Conservation (phyloP, 306 rosid genomes). For the Rosa chinensis region DNA sequence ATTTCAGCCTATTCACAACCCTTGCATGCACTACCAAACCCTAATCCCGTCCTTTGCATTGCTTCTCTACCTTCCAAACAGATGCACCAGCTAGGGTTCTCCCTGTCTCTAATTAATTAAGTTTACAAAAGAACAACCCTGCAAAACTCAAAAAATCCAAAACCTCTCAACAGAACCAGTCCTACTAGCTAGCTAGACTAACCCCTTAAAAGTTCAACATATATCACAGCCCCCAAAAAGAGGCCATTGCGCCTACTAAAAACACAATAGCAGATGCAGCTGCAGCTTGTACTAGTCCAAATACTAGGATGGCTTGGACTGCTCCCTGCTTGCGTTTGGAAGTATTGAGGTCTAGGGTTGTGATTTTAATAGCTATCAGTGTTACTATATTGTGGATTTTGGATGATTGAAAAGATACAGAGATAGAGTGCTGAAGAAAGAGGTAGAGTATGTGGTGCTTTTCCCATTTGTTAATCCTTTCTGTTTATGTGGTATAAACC, state of each 20-base stretch:
- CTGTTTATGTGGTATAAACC: too few species aligned
- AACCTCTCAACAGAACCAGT: not conserved
- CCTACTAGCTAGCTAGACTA: not conserved
- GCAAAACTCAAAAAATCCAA: not conserved
- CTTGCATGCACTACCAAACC: not conserved
- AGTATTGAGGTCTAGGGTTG: slow-evolving; percentile 13
- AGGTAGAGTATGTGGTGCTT: not conserved
- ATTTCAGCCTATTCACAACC: not conserved
- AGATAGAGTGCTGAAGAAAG: slow-evolving; percentile 19
- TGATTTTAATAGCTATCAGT: slow-evolving; percentile 29
- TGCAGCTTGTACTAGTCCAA: not conserved
- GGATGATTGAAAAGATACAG: slow-evolving; percentile 26
- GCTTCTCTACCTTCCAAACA: not conserved
- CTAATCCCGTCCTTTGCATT: not conserved
- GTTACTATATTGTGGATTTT: slow-evolving; percentile 39
- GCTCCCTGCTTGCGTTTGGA: not conserved
- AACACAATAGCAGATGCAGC: not conserved
- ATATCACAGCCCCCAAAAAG: not conserved
- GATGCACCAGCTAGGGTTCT: not conserved
- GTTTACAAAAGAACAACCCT: not conserved
- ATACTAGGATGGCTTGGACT: not conserved
- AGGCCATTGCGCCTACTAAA: not conserved
- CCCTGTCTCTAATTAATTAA: not conserved
- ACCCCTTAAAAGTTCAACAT: not conserved
- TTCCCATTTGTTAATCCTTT: not conserved